phyloP scores from a whole-genome alignment of 495 filamentous ascomycete genomes.

The Daldinia decipiens region DNA sequence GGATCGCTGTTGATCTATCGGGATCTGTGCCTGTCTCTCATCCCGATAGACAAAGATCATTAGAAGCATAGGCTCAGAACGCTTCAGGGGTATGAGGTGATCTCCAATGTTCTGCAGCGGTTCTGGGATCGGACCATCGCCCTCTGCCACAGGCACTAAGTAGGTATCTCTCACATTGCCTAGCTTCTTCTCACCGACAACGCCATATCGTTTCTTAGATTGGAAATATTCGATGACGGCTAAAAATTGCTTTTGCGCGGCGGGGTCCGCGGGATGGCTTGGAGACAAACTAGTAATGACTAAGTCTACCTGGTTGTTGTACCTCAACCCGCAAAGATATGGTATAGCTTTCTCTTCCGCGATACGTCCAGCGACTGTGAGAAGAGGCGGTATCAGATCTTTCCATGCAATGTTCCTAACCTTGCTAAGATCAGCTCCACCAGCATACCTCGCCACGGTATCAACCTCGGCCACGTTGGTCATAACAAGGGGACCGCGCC shows the following conservation, averaged over 20 bases:
- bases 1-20: slow-evolving; percentile 59
- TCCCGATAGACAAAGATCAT: slow-evolving; percentile 78
- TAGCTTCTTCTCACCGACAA: slow-evolving; percentile 74
- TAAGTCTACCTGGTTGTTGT: slow-evolving; percentile 77
- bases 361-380: slow-evolving; percentile 87
- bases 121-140: slow-evolving; percentile 65
- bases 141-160: slow-evolving; percentile 76
- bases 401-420: slow-evolving; percentile 68
- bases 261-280: slow-evolving; percentile 52
- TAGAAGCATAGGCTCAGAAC: slow-evolving; percentile 75
- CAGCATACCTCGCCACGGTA: slow-evolving; percentile 83
- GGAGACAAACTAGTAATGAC: slow-evolving; percentile 73
- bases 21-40: slow-evolving; percentile 52
- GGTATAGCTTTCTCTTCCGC: slow-evolving; percentile 80
- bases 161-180: slow-evolving; percentile 81
- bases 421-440: slow-evolving; percentile 76
- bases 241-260: slow-evolving; percentile 67
- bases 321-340: slow-evolving; percentile 85
- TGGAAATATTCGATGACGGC: slow-evolving; percentile 82
- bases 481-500: slow-evolving; percentile 86
- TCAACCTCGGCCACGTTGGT: slow-evolving; percentile 75
- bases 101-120: slow-evolving; percentile 82
- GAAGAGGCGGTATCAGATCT: slow-evolving; percentile 71
- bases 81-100: slow-evolving; percentile 71
- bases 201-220: slow-evolving; percentile 80